Conservation (phyloP, 2,329 filamentous ascomycete genomes). For the Talaromyces amestolkiae region DNA sequence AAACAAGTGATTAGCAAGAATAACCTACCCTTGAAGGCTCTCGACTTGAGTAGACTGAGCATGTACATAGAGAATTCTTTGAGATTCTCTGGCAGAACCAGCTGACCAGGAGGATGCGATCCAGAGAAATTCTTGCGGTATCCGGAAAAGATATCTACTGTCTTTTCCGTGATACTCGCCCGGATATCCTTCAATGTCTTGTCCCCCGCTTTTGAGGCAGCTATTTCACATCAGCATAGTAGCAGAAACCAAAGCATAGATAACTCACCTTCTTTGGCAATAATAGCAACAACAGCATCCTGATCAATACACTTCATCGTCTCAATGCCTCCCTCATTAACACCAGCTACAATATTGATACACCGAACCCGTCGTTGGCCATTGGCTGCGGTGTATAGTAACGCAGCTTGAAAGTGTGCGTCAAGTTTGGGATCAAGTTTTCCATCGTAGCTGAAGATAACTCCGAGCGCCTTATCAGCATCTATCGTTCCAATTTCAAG, state of each 20-base stretch:
- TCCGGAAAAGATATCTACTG: conserved; percentile 83
- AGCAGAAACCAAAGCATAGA: background rate
- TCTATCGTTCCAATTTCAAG: conserved; percentile 91
- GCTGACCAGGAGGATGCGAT: conserved; percentile 81
- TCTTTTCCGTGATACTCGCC: conserved; percentile 79
- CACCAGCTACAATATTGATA: conserved; percentile 87
- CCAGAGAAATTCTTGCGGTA: conserved; percentile 92
- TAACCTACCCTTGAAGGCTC: conserved; percentile 75
- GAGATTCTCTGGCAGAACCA: conserved; percentile 91
- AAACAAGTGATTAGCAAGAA: background rate
- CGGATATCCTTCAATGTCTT: conserved; percentile 80
- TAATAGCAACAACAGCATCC: conserved; percentile 81
- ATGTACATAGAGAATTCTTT: conserved; percentile 98
- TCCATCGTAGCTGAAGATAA: conserved; percentile 92
- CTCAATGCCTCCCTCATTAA: conserved; percentile 80
- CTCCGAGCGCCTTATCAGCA: conserved; percentile 86
- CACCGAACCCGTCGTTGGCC: conserved; percentile 89
- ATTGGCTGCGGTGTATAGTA: conserved; percentile 88
- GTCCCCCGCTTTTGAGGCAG: conserved; percentile 78
- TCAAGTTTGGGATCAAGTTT: conserved; percentile 97
- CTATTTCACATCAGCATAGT: conserved; percentile 35
- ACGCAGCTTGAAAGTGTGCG: conserved; percentile 92
- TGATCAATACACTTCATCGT: conserved; percentile 92
- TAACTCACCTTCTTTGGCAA: conserved; percentile 73
- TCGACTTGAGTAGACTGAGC: conserved; percentile 81